These are phyloP conservation scores for Penicillium sp. DNA, from an alignment of 2,329 filamentous ascomycete genomes.

Conservation along the genomic window DNA sequence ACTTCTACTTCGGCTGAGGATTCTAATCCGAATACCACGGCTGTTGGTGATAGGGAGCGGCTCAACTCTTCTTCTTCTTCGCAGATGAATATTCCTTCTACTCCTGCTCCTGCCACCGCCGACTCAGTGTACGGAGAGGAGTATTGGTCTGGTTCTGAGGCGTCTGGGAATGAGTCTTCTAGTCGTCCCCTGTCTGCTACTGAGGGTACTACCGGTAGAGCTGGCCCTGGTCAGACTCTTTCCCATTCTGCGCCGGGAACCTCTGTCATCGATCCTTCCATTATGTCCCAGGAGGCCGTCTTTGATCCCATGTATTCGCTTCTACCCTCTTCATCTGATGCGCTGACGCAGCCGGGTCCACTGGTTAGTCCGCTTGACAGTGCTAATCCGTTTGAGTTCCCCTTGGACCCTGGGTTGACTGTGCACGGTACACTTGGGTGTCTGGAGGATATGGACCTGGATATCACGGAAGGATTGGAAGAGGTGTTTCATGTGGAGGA, in stretches of 20 bases:
- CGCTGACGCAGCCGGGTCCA: conserved; percentile 8
- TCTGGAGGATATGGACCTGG: conserved; percentile 22
- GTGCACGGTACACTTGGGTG: conserved; percentile 9
- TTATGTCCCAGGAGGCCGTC: no score
- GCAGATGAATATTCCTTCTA: background rate
- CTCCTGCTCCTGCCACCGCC: background rate
- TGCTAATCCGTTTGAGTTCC: conserved; percentile 22
- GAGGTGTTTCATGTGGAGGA: conserved; percentile 24
- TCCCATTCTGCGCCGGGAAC: conserved; percentile 9
- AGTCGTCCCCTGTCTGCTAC: background rate
- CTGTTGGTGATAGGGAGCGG: no score
- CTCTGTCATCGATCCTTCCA: conserved; percentile 6
- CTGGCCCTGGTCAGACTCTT: background rate
- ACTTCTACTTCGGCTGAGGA: conserved; percentile 11
- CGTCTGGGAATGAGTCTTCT: conserved; percentile 9
- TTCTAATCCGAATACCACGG: conserved; percentile 1
- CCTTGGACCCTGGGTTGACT: conserved; percentile 18
- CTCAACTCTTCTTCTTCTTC: background rate
- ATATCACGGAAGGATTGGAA: conserved; percentile 19
- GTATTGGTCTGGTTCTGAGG: conserved; percentile 23
- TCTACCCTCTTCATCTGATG: conserved; percentile 6
- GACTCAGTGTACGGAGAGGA: conserved; percentile 5
- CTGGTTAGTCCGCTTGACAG: conserved; percentile 20
- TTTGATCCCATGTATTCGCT: conserved; percentile 23
- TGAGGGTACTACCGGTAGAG: background rate